Conservation (phyloP, 306 rosid species). For the Echinosophora koreensis region DNA sequence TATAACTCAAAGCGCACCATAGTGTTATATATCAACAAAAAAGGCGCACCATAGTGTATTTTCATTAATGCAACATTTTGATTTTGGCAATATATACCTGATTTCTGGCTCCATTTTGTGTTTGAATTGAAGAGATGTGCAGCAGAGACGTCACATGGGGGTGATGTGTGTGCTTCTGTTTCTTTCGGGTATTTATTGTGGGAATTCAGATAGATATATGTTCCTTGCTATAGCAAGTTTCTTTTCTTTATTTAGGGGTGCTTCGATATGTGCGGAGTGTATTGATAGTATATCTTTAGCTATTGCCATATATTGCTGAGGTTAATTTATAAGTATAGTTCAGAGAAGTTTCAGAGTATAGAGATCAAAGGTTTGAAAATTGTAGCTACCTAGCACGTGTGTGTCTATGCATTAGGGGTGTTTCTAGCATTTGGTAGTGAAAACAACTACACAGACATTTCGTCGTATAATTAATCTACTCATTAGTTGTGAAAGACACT, state of each 20-base stretch:
- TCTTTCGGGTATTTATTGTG: conserved; percentile 40
- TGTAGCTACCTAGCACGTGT: conserved; percentile 50
- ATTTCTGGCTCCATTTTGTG: conserved; percentile 7
- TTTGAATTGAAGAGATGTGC: conserved; percentile 37
- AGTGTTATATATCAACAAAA: no score
- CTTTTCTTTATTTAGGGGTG: conserved; percentile 41
- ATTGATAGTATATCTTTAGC: conserved; percentile 6
- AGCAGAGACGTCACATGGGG: conserved; percentile 50
- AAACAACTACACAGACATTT: conserved; percentile 55
- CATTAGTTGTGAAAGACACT: conserved; percentile 37
- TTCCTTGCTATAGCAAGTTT: conserved; percentile 27
- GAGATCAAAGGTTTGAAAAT: conserved; percentile 27
- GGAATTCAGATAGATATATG: conserved; percentile 31
- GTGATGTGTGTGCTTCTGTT: conserved; percentile 42
- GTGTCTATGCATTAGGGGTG: conserved; percentile 43
- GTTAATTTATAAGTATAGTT: no score
- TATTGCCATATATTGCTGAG: conserved; percentile 1
- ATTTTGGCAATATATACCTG: conserved; percentile 14
- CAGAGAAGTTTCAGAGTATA: not conserved
- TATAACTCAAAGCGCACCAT: no score
- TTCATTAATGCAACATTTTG: conserved; percentile 31
- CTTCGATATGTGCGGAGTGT: conserved; percentile 40
- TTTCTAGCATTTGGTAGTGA: conserved; percentile 41
- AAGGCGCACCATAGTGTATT: no score
- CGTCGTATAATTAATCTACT: conserved; percentile 46